Evolutionary conservation across 495 filamentous ascomycete species (phyloP).

Genomic region (Daldinia concentrica): DNA sequence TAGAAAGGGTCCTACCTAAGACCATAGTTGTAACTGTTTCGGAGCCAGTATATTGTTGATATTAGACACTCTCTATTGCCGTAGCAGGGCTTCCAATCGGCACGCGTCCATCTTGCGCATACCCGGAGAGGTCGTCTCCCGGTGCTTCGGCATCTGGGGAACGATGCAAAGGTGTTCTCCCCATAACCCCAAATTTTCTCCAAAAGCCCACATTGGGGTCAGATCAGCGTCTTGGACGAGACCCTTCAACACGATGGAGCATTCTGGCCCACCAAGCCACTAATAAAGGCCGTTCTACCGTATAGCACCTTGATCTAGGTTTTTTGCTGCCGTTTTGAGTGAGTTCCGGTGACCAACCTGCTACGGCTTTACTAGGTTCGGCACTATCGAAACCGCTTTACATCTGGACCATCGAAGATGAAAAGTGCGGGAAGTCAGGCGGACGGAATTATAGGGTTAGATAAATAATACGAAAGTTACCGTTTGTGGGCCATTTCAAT

Average conservation of each 20-base stretch:
- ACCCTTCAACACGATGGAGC: conserved; percentile 33
- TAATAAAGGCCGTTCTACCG: conserved; percentile 41
- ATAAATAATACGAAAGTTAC: conserved; percentile 1
- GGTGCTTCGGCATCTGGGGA: conserved; percentile 44
- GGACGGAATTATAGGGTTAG: conserved; percentile 12
- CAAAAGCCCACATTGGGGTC: conserved; percentile 35
- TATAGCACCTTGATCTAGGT: conserved; percentile 40
- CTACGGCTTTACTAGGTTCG: conserved; percentile 28
- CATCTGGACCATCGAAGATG: conserved; percentile 7
- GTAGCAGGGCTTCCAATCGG: conserved; percentile 37
- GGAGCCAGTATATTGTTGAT: conserved; percentile 28
- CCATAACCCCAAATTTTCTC: conserved; percentile 41
- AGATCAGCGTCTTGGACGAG: conserved; percentile 33
- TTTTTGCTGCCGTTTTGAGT: conserved; percentile 33
- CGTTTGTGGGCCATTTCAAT: not conserved
- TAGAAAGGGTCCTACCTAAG: conserved; percentile 1
- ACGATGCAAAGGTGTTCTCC: conserved; percentile 28
- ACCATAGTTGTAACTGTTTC: conserved; percentile 10
- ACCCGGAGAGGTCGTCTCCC: conserved; percentile 37
- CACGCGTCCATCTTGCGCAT: conserved; percentile 33
- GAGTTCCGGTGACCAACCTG: conserved; percentile 19
- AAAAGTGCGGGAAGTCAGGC: conserved; percentile 29
- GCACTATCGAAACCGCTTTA: conserved; percentile 27
- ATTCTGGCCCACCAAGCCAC: conserved; percentile 34
- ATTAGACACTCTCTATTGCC: conserved; percentile 21